phyloP scores from a whole-genome alignment of 208 protist genomes.

The Leishmania lainsoni region DNA sequence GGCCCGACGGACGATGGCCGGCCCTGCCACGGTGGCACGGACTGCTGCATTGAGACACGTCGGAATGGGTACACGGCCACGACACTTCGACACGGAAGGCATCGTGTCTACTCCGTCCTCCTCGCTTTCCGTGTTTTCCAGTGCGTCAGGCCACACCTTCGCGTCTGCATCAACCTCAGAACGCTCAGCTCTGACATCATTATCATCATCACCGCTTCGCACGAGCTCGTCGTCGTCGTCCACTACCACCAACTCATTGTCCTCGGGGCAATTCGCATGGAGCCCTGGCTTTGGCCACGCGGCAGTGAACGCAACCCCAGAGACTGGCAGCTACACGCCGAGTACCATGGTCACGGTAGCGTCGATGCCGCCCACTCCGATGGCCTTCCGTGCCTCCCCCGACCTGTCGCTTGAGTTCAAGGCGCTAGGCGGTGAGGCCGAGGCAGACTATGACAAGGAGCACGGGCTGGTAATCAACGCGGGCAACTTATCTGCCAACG shows the following conservation, averaged over 20 bases:
- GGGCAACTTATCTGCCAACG: background rate
- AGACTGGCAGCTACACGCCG: background rate
- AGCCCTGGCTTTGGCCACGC: background rate
- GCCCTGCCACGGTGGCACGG: background rate
- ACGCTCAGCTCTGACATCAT: background rate
- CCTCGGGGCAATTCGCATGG: background rate
- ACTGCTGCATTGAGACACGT: background rate
- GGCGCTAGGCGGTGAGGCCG: background rate
- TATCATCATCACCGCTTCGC: background rate
- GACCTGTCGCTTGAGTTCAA: background rate
- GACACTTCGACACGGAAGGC: background rate
- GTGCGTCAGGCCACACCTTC: background rate
- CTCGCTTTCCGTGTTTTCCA: background rate
- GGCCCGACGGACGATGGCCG: background rate
- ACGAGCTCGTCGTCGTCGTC: background rate
- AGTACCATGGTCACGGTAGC: background rate
- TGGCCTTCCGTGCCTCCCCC: background rate
- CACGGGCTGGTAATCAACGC: background rate
- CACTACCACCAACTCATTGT: background rate
- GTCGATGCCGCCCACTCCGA: constrained; percentile 17
- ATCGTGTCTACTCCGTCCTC: no score
- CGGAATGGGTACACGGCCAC: background rate
- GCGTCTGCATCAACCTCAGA: background rate
- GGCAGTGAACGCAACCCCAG: background rate
- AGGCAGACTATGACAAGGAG: background rate